Percentiles rank a stretch among this genome's conserved stretches.
Conservation (phyloP, 306 rosid species). For the Ammopiptanthus mongolicus region DNA sequence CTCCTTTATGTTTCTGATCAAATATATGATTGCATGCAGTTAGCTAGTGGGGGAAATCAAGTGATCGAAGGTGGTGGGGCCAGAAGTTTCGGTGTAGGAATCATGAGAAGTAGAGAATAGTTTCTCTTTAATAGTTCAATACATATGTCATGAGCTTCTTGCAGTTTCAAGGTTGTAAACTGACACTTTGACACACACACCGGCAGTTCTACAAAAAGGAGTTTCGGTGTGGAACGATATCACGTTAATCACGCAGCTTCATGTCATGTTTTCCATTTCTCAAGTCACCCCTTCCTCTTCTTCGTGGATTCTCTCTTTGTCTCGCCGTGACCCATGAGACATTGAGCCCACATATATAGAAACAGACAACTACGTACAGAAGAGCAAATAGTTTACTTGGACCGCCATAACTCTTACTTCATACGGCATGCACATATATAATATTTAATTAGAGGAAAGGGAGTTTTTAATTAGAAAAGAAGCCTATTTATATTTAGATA, state of each 20-base stretch:
- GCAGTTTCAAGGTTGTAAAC: conserved; percentile 45
- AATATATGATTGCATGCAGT: conserved; percentile 21
- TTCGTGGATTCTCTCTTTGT: conserved; percentile 3
- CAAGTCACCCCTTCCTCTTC: not conserved
- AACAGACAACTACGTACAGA: not conserved
- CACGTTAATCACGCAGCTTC: conserved; percentile 58
- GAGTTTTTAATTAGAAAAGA: no score
- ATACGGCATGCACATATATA: no score
- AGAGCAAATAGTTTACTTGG: not conserved
- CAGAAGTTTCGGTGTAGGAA: conserved; percentile 21
- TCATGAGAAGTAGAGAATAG: conserved; percentile 32
- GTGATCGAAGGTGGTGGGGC: conserved; percentile 32
- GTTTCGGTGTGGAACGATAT: conserved; percentile 16
- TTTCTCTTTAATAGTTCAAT: conserved; percentile 1
- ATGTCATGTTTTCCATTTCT: conserved; percentile 23
- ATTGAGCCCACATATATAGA: not conserved
- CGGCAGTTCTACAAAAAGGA: not conserved
- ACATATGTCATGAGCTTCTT: conserved; percentile 59
- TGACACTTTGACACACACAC: conserved; percentile 30
- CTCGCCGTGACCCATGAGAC: not conserved
- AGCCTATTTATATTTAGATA: no score
- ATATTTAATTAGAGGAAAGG: no score
- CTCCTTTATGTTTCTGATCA: not conserved
- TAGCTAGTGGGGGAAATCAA: conserved; percentile 19
- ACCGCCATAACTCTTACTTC: not conserved